phyloP scores from a whole-genome alignment of 2,329 filamentous ascomycete species.

The Tolypocladium capitatum region DNA sequence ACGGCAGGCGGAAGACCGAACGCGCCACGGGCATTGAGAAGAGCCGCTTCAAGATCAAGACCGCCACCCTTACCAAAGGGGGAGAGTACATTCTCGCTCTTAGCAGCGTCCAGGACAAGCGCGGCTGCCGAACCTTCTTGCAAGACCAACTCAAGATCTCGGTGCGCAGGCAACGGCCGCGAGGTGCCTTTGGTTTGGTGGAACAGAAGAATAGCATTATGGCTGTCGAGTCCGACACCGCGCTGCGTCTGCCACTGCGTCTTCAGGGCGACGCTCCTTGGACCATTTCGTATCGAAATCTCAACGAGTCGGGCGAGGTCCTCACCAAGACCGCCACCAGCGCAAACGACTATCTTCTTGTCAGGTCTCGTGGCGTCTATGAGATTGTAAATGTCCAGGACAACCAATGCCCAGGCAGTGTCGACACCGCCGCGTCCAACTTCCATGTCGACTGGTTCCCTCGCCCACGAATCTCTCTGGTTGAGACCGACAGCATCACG shows the following conservation, averaged over 20 bases:
- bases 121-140: constrained; percentile 73
- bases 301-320: constrained; percentile 36
- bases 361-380: constrained; percentile 59
- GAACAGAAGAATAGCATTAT: constrained; percentile 65
- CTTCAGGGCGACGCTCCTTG: constrained; percentile 79
- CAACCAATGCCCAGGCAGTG: constrained; percentile 64
- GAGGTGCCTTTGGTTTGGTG: constrained; percentile 71
- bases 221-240: constrained; percentile 58
- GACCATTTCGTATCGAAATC: constrained; percentile 63
- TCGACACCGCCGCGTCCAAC: constrained; percentile 58
- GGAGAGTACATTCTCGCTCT: constrained; percentile 84
- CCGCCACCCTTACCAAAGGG: constrained; percentile 60
- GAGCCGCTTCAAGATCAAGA: constrained; percentile 57
- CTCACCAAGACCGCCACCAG: constrained; percentile 35
- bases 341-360: constrained; percentile 55
- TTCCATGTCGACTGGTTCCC: constrained; percentile 82
- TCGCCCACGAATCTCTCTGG: constrained; percentile 57
- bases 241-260: constrained; percentile 64
- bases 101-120: constrained; percentile 73
- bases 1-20: constrained; percentile 67
- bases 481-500: constrained; percentile 49
- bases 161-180: constrained; percentile 78
- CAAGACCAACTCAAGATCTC: constrained; percentile 76
- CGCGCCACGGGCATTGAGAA: constrained; percentile 49
- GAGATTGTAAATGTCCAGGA: constrained; percentile 69